Conservation (phyloP, 2,329 filamentous ascomycete species). For the Xylariaceae sp. region DNA sequence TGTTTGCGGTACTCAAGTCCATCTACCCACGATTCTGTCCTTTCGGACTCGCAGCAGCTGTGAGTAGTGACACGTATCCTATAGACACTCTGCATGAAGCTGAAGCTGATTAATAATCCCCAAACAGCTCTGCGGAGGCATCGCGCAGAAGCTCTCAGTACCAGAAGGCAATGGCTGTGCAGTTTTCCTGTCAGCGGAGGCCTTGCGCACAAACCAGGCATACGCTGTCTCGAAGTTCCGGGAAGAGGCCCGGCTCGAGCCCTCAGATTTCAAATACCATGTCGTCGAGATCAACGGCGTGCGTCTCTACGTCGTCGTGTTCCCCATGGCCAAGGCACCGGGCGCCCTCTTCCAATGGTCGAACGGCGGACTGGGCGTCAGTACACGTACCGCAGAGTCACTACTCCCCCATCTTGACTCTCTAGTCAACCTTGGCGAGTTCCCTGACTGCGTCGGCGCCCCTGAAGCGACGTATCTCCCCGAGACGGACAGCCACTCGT, state of each 20-base stretch:
- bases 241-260: slow-evolving; percentile 32
- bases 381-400: slow-evolving; percentile 41
- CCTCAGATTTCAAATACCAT: slow-evolving; percentile 35
- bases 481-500: slow-evolving; percentile 35
- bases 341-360: slow-evolving; percentile 42
- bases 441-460: slow-evolving; percentile 19
- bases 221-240: slow-evolving; percentile 35
- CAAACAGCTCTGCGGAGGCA: slow-evolving; percentile 35
- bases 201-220: slow-evolving; percentile 24
- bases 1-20: slow-evolving; percentile 35
- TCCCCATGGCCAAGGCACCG: slow-evolving; percentile 33
- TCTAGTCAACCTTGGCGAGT: slow-evolving; percentile 33
- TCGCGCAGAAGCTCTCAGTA: slow-evolving; percentile 32
- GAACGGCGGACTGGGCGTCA: slow-evolving; percentile 43
- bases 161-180: slow-evolving; percentile 26
- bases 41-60: slow-evolving; percentile 34
- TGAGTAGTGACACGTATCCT: slow-evolving; percentile 20
- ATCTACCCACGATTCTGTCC: slow-evolving; percentile 46
- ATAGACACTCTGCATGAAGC: neutral
- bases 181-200: slow-evolving; percentile 29
- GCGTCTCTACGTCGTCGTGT: slow-evolving; percentile 42
- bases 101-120: neutral
- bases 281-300: slow-evolving; percentile 40
- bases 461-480: slow-evolving; percentile 38
- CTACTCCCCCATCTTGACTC: slow-evolving; percentile 36